A percentile compares a stretch with the other conserved stretches of the same genome.
Evolutionary conservation across 108 stramenopile genomes (phyloP).

Genomic region (Licmophora abbreviata): DNA sequence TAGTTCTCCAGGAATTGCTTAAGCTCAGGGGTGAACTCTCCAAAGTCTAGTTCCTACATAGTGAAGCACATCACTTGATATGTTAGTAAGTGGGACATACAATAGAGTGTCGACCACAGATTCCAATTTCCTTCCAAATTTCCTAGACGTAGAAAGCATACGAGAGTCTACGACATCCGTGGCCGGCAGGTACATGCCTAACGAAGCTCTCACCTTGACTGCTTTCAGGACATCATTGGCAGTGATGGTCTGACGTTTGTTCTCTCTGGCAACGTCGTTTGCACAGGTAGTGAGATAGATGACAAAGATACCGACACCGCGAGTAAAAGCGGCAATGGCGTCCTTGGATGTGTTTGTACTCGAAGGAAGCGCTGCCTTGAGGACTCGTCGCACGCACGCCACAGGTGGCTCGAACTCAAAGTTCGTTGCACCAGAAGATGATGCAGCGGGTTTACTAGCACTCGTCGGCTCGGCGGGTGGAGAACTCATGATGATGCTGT

Average conservation of each 20-base stretch:
- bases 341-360: slow-evolving; percentile 84
- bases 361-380: slow-evolving; percentile 71
- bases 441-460: neutral
- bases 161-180: too few relatives aligned
- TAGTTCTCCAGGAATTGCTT: slow-evolving; percentile 62
- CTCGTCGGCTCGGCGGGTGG: neutral
- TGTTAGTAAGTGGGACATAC: too few relatives aligned
- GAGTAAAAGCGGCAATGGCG: slow-evolving; percentile 70
- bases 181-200: too few relatives aligned
- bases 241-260: slow-evolving; percentile 77
- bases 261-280: slow-evolving; percentile 85
- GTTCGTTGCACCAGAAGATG: slow-evolving; percentile 11
- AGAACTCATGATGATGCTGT: neutral
- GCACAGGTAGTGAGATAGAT: slow-evolving; percentile 89
- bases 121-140: too few relatives aligned
- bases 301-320: slow-evolving; percentile 87
- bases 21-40: slow-evolving; percentile 61
- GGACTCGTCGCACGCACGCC: slow-evolving; percentile 80
- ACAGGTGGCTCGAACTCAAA: slow-evolving; percentile 87
- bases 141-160: too few relatives aligned
- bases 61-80: too few relatives aligned
- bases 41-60: slow-evolving; percentile 75
- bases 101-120: too few relatives aligned
- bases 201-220: slow-evolving; percentile 48
- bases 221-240: slow-evolving; percentile 86